Evolutionary conservation across 768 basidiomycete species (phyloP).

Genomic region (Boletellus sp.): DNA sequence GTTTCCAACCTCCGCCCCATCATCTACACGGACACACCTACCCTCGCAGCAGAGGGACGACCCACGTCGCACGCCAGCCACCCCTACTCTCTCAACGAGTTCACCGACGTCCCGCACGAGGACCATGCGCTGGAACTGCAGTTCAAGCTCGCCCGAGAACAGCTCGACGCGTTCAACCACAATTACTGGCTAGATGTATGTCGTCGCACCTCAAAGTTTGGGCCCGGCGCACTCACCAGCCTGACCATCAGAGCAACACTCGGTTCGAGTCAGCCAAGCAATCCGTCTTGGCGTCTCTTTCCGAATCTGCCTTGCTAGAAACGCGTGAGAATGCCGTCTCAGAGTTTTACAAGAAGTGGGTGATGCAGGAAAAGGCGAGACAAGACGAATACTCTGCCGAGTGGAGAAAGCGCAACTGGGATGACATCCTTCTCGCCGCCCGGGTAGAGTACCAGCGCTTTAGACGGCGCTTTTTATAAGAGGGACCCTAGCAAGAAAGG

Average conservation of each 20-base stretch:
- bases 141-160: slow-evolving; percentile 66
- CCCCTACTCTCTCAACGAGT: slow-evolving; percentile 79
- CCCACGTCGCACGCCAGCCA: slow-evolving; percentile 40
- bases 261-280: slow-evolving; percentile 74
- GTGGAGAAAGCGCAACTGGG: slow-evolving; percentile 62
- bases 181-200: slow-evolving; percentile 79
- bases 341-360: slow-evolving; percentile 72
- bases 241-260: slow-evolving; percentile 57
- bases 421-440: slow-evolving; percentile 53
- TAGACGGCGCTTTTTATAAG: slow-evolving; percentile 29
- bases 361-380: slow-evolving; percentile 58
- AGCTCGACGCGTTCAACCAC: slow-evolving; percentile 72
- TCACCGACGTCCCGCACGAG: slow-evolving; percentile 36
- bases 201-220: not conserved
- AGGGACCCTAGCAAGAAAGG: too few species aligned
- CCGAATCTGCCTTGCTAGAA: slow-evolving; percentile 43
- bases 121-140: slow-evolving; percentile 56
- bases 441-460: slow-evolving; percentile 51
- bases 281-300: slow-evolving; percentile 53
- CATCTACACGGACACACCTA: slow-evolving; percentile 61
- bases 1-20: slow-evolving; percentile 77
- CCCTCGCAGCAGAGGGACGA: slow-evolving; percentile 18
- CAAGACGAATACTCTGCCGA: slow-evolving; percentile 60
- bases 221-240: slow-evolving; percentile 2
- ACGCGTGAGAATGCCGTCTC: slow-evolving; percentile 69